Conservation (phyloP, 2,329 filamentous ascomycete genomes). For the Dichotomopilus funicola region DNA sequence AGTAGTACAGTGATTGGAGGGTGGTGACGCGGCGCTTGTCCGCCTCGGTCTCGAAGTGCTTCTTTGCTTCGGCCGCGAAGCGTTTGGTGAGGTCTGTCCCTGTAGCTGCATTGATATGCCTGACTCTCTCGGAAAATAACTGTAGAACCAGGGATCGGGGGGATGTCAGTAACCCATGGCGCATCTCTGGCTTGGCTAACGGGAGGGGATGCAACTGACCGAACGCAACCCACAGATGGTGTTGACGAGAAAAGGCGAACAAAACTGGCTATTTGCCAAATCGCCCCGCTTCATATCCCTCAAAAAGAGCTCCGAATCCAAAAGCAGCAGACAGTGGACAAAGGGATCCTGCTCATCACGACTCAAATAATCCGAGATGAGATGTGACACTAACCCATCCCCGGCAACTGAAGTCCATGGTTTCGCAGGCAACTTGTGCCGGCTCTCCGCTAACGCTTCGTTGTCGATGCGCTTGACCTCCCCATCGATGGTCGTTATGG, state of each 20-base stretch:
- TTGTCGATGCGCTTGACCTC: constrained; percentile 15
- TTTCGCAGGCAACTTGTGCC: constrained; percentile 24
- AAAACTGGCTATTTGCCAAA: constrained; percentile 19
- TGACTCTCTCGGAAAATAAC: constrained; percentile 19
- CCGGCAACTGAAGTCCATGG: constrained; percentile 29
- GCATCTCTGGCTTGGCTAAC: not conserved
- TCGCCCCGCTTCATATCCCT: constrained; percentile 22
- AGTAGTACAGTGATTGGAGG: constrained; percentile 21
- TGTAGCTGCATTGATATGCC: constrained; percentile 9
- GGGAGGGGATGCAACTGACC: constrained; percentile 21
- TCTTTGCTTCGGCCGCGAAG: constrained; percentile 25
- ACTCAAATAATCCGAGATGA: constrained; percentile 28
- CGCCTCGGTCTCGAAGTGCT: constrained; percentile 20
- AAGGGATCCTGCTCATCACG: constrained; percentile 24
- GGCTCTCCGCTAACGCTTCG: constrained; percentile 17
- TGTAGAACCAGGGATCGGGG: constrained; percentile 1
- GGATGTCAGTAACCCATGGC: not conserved
- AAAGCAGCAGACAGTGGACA: constrained; percentile 17
- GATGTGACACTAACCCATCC: constrained; percentile 28
- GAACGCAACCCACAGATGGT: constrained; percentile 28
- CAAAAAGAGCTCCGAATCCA: constrained; percentile 26
- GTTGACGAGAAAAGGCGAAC: constrained; percentile 30
- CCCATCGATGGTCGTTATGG: constrained; percentile 2
- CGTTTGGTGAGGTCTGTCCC: constrained; percentile 15
- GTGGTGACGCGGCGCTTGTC: constrained; percentile 19